Conservation (phyloP, 129 eudicot genomes). For the sunflower (Helianthus annuus) region HanXRQr2.0-SUNRISE NC_035441.2:83123831-83124330, state of each 20-base stretch:
- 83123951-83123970: conserved; percentile 60
- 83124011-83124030: conserved; percentile 76
- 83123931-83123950: not conserved
- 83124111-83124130: conserved; percentile 98
- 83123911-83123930: not conserved
- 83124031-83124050: conserved; percentile 92
- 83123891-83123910: conserved; percentile 29
- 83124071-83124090: not conserved
- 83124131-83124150: conserved; percentile 88
- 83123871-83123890: conserved; percentile 49
- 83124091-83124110: conserved; percentile 5
- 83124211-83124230: not conserved
- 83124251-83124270: conserved; percentile 47
- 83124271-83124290: conserved; percentile 84
- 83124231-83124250: not conserved
- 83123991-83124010: conserved; percentile 71
- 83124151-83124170: conserved; percentile 86
- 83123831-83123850: conserved; percentile 39
- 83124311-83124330: conserved; percentile 60
- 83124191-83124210: conserved; percentile 71
- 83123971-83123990: conserved; percentile 75
- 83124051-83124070: conserved; percentile 28
- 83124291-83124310: conserved; percentile 77
- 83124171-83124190: conserved; percentile 87
- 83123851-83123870: conserved; percentile 36